Conservation (phyloP, 371 early-diverging fungal species). For the Funneliformis caledonium region DNA sequence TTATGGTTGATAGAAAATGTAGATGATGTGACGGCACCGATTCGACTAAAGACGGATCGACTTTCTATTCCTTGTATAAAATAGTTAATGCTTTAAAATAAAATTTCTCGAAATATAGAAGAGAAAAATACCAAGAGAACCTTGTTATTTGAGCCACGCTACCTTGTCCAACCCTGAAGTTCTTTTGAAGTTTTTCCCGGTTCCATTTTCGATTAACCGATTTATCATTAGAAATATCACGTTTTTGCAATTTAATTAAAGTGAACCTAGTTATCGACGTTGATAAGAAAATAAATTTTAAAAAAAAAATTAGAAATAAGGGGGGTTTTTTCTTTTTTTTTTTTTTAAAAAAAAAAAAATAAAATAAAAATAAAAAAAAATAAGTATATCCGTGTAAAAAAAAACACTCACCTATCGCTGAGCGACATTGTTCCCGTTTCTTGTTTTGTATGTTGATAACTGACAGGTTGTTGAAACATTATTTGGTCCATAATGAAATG, state of each 20-base stretch:
- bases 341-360: too few relatives aligned
- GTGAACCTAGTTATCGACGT: not conserved
- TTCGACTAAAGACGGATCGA: not conserved
- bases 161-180: not conserved
- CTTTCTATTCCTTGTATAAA: not conserved
- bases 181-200: not conserved
- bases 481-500: not conserved
- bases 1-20: not conserved
- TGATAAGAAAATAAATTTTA: not conserved
- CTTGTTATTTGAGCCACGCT: not conserved
- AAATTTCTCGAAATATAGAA: not conserved
- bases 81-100: not conserved
- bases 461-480: not conserved
- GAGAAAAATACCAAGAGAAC: not conserved
- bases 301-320: too few relatives aligned
- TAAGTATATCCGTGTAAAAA: too few relatives aligned
- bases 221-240: not conserved
- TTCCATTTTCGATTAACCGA: not conserved
- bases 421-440: not conserved
- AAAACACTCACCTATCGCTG: not conserved
- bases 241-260: not conserved
- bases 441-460: not conserved
- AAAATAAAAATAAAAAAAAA: too few relatives aligned
- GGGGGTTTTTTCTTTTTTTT: not conserved
- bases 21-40: not conserved